These are phyloP conservation scores for Phragmites australis DNA, from an alignment of 176 grass and related monocot genomes.

Conservation along the genomic window DNA sequence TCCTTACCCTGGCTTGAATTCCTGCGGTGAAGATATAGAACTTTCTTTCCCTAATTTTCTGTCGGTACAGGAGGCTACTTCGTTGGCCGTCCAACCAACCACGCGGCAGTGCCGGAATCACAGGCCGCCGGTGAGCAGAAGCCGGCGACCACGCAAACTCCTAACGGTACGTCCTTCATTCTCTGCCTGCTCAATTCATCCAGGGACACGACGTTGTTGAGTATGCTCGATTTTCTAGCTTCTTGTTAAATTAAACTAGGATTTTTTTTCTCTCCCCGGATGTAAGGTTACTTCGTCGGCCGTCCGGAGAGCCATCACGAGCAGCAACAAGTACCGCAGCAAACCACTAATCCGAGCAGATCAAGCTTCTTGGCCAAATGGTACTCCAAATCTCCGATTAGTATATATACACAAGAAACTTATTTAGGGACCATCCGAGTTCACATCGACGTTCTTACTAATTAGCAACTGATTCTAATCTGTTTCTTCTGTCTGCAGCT, in stretches of 20 bases:
- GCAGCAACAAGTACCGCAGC: neutral
- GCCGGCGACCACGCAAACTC: neutral
- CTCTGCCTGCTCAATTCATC: neutral
- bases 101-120: neutral
- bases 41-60: no score
- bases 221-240: neutral
- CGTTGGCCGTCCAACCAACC: slow-evolving; percentile 23
- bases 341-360: neutral
- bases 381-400: neutral
- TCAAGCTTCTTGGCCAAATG: slow-evolving; percentile 32
- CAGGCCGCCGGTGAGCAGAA: neutral
- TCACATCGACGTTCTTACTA: neutral
- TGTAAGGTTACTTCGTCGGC: slow-evolving; percentile 37
- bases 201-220: neutral
- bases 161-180: slow-evolving; percentile 21
- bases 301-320: neutral
- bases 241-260: neutral
- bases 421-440: neutral
- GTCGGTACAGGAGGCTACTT: slow-evolving; percentile 28
- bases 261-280: neutral
- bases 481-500: slow-evolving; percentile 6
- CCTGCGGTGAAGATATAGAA: neutral
- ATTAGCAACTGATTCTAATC: neutral
- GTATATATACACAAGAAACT: no score
- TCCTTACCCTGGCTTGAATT: neutral